These are phyloP conservation scores for Russula olivacea DNA, from an alignment of 768 basidiomycete genomes.

Conservation along the genomic window DNA sequence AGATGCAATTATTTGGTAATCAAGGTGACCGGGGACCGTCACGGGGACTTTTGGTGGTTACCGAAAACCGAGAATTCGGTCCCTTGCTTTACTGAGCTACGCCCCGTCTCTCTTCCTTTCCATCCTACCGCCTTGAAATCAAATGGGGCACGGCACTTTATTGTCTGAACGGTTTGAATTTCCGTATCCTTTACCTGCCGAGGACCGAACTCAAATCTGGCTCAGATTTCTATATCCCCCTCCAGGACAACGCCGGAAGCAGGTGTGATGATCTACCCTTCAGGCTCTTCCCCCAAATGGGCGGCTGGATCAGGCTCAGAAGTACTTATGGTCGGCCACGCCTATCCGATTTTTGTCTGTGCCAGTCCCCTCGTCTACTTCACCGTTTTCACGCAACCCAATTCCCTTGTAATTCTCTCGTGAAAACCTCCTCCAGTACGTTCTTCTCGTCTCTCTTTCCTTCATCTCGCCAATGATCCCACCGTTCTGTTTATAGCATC, in stretches of 20 bases:
- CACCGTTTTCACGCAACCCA: not conserved
- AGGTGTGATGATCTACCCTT: constrained; percentile 20
- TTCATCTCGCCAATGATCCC: constrained; percentile 4
- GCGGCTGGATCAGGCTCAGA: constrained; percentile 16
- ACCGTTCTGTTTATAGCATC: not conserved
- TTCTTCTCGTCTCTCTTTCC: not conserved
- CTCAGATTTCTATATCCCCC: constrained; percentile 4
- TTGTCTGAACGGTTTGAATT: constrained; percentile 19
- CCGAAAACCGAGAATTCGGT: constrained; percentile 16
- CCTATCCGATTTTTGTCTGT: constrained; percentile 9
- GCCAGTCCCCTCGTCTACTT: constrained; percentile 17
- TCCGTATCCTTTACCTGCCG: constrained; percentile 7
- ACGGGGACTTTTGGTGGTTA: constrained; percentile 14
- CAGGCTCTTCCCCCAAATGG: constrained; percentile 18
- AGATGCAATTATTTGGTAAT: not conserved
- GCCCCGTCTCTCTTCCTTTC: constrained; percentile 8
- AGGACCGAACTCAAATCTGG: constrained; percentile 19
- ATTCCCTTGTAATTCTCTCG: not conserved
- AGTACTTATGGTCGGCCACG: constrained; percentile 21
- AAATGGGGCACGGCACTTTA: constrained; percentile 17
- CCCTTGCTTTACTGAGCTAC: not conserved
- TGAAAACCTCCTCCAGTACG: constrained; percentile 7
- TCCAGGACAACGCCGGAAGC: constrained; percentile 16
- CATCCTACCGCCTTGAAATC: constrained; percentile 12
- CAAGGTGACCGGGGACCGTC: constrained; percentile 5